Percentiles rank a stretch among this genome's conserved stretches.
Evolutionary conservation across 1,284 basidiomycete species (phyloP).

Genomic region (Rhodotorula sp.): DNA sequence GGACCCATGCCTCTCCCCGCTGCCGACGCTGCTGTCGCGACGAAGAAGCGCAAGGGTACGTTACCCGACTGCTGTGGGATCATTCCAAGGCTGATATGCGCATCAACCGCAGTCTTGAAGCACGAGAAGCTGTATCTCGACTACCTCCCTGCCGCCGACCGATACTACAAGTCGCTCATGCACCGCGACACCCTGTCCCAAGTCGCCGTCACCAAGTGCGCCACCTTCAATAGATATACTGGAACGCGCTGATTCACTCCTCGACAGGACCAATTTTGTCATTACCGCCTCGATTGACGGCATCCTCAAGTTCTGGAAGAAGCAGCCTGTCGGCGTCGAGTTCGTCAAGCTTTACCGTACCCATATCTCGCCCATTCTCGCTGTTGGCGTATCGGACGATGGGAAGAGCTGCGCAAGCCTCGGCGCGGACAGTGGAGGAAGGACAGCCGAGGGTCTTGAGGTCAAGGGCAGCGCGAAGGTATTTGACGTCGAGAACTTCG

Average conservation of each 20-base stretch:
- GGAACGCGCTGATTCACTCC: constrained; percentile 71
- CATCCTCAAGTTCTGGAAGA: constrained; percentile 98
- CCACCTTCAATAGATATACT: constrained; percentile 42
- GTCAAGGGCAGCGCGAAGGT: constrained; percentile 66
- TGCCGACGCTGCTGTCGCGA: constrained; percentile 25
- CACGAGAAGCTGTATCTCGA: constrained; percentile 84
- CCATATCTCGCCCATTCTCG: constrained; percentile 75
- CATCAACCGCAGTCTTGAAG: constrained; percentile 57
- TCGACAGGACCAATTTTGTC: constrained; percentile 77
- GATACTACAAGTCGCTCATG: constrained; percentile 98
- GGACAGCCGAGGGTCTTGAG: constrained; percentile 68
- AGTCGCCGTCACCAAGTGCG: constrained; percentile 76
- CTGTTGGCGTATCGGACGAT: constrained; percentile 83
- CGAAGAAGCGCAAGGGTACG: constrained; percentile 49
- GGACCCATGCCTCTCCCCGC: constrained; percentile 49
- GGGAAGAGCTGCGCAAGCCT: constrained; percentile 84
- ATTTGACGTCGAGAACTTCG: constrained; percentile 96
- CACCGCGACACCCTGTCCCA: constrained; percentile 91
- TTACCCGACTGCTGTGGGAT: accelerated
- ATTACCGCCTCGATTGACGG: constrained; percentile 94
- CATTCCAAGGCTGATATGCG: neutral
- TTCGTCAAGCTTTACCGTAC: constrained; percentile 88
- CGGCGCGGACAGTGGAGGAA: constrained; percentile 45
- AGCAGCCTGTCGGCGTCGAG: constrained; percentile 86
- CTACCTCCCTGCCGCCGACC: constrained; percentile 84